A percentile compares a stretch with the other conserved stretches of the same genome.
phyloP scores from a whole-genome alignment of 2,329 filamentous ascomycete genomes.

The Raffaelea arxii region DNA sequence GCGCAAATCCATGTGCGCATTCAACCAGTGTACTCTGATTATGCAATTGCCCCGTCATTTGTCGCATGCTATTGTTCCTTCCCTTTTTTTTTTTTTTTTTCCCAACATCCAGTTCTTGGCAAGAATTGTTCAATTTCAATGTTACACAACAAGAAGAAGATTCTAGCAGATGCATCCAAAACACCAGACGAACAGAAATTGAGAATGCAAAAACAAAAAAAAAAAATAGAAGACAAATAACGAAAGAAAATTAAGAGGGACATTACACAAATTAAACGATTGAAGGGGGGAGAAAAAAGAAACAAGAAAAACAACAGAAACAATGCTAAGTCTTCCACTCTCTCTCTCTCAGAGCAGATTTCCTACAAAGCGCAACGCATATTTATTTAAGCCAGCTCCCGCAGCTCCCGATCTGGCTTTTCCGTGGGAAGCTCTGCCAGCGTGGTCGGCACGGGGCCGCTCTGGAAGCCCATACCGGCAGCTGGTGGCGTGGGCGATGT shows the following conservation, averaged over 20 bases:
- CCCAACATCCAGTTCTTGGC: too few species aligned
- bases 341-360: neutral
- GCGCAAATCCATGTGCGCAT: neutral
- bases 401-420: slow-evolving; percentile 20
- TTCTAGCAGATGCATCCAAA: neutral
- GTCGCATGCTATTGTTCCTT: neutral
- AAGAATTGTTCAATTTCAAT: too few species aligned
- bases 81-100: neutral
- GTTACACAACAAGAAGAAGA: neutral
- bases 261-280: neutral
- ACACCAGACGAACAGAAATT: neutral
- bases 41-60: neutral
- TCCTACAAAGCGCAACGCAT: neutral
- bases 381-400: slow-evolving; percentile 19
- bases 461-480: slow-evolving; percentile 11
- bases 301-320: neutral
- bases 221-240: neutral
- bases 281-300: neutral
- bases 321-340: neutral
- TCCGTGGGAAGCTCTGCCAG: slow-evolving; percentile 20
- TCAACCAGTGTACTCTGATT: too few species aligned
- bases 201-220: neutral
- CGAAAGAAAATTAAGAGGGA: too few species aligned
- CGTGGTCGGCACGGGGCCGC: slow-evolving; percentile 11
- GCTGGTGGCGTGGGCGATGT: slow-evolving; percentile 3